Conservation (phyloP, 768 basidiomycete genomes). For the Chiua virens region DNA sequence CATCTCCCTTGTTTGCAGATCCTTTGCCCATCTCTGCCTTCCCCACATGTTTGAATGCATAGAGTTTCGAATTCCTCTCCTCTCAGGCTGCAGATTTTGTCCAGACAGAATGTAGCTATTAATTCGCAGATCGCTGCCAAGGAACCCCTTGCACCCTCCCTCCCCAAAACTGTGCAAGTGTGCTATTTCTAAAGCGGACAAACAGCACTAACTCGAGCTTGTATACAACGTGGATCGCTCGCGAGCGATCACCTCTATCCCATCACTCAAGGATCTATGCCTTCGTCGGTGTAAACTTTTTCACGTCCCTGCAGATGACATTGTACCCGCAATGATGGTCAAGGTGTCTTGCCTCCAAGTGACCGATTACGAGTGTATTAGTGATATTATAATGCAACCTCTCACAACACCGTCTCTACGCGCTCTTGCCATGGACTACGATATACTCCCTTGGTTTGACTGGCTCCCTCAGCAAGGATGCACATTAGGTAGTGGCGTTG, state of each 20-base stretch:
- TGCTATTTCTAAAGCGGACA: conserved; percentile 11
- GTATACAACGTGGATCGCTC: conserved; percentile 4
- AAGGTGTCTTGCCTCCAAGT: no score
- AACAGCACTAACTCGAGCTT: conserved; percentile 6
- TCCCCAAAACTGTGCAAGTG: conserved; percentile 31
- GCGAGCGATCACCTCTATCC: conserved; percentile 5
- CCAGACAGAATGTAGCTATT: neutral
- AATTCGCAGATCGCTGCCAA: conserved; percentile 28
- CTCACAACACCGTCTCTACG: no score
- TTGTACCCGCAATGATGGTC: neutral
- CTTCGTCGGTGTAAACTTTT: conserved; percentile 5
- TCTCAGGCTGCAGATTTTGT: neutral
- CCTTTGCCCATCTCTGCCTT: conserved; percentile 39
- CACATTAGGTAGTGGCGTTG: no score
- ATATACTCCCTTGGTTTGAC: no score
- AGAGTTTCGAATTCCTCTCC: neutral
- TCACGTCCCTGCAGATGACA: no score
- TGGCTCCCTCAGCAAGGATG: no score
- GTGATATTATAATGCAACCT: no score
- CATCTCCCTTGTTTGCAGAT: conserved; percentile 44
- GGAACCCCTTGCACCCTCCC: conserved; percentile 26
- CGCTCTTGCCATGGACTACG: no score
- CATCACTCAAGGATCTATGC: conserved; percentile 14
- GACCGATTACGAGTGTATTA: no score
- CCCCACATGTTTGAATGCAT: conserved; percentile 41